Base-by-base conservation (phyloP, 805 yeast genomes). In the Sugiyamaella marilandica region DNA sequence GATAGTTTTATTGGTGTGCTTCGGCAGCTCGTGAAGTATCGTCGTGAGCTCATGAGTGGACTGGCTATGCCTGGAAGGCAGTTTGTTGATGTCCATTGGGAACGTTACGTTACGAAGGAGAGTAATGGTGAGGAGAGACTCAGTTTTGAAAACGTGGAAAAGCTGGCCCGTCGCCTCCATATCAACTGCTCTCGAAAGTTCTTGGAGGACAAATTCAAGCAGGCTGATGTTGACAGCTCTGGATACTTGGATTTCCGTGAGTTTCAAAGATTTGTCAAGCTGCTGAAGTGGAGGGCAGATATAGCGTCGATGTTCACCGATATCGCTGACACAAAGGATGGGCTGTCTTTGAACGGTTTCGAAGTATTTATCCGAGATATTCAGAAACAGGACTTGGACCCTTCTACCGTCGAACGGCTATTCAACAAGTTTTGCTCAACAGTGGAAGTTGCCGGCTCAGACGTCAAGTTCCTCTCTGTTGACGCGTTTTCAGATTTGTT, bases 231-330 rank as follows among this genome's bases (percentile, higher is more conserved):
- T 0, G 78, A 74, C 45, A 57, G 65, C 7, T 75, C 77, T 14
- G 80, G 80, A 0, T 75, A 75, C 26, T 69, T 92, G 19, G 77
- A 79, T 56, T 90, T 89, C 61, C 75, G 74, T 1, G 89, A 87
- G 58, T 92, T 92, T 67, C 85, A 87, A 63, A 64, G 66, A 18
- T 89, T 91, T 68, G 95, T 92, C 2, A 75, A 79, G 43, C 67
- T 79, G 2, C 69, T 92, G 44, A 85, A 88, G 59, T 69, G 69
- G 39, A 74, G 97, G 52, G 70, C 74, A 5, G 98, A 91, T 54
- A 69, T 91, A 1, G 59, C 58, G 0, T 57, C 50, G 0, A 71
- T 90, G 2, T 87, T 84, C 76, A 62, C 71, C 1, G 45, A 58
- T 0, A 21, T 72, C 8, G 58, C 61, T 5, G 56, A 47, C 9